These are phyloP conservation scores for Oryza longistaminata DNA, from an alignment of 176 grass and related monocot genomes.

Conservation along the genomic window DNA sequence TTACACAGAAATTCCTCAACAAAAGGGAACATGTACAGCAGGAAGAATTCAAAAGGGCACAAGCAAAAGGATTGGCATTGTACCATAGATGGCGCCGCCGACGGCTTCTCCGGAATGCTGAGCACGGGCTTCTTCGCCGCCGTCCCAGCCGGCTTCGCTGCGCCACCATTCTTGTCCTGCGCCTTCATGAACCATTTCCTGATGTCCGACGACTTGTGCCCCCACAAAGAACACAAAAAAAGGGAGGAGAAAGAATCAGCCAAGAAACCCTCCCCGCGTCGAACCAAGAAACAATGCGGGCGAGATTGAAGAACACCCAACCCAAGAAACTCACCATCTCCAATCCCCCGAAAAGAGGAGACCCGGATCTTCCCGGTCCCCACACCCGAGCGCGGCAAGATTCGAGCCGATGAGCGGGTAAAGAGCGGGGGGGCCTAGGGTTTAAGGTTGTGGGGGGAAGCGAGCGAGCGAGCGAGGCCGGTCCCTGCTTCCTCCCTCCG, in stretches of 20 bases:
- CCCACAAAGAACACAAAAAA: slow-evolving; percentile 11
- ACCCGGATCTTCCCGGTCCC: slow-evolving; percentile 3
- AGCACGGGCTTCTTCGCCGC: slow-evolving; percentile 60
- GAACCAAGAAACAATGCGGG: slow-evolving; percentile 7
- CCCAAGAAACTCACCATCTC: slow-evolving; percentile 45
- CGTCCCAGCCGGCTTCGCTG: neutral
- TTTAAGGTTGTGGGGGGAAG: too few relatives aligned
- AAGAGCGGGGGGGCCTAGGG: too few relatives aligned
- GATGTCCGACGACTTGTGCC: slow-evolving; percentile 78
- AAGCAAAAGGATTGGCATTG: slow-evolving; percentile 23
- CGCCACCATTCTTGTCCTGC: slow-evolving; percentile 59
- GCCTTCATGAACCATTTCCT: slow-evolving; percentile 98
- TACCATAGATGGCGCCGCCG: slow-evolving; percentile 17
- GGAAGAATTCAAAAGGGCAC: neutral
- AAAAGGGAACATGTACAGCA: neutral
- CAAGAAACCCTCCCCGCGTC: neutral
- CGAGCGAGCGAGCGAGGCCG: too few relatives aligned
- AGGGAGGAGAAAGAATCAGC: neutral
- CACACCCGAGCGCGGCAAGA: neutral
- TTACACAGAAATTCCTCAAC: neutral
- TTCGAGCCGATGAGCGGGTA: neutral
- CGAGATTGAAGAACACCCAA: neutral
- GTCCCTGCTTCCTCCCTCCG: too few relatives aligned
- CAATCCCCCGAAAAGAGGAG: neutral
- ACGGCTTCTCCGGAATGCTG: slow-evolving; percentile 55